Base-by-base conservation (phyloP, 2,329 filamentous ascomycete genomes). In the Calonectria fujianensis region DNA sequence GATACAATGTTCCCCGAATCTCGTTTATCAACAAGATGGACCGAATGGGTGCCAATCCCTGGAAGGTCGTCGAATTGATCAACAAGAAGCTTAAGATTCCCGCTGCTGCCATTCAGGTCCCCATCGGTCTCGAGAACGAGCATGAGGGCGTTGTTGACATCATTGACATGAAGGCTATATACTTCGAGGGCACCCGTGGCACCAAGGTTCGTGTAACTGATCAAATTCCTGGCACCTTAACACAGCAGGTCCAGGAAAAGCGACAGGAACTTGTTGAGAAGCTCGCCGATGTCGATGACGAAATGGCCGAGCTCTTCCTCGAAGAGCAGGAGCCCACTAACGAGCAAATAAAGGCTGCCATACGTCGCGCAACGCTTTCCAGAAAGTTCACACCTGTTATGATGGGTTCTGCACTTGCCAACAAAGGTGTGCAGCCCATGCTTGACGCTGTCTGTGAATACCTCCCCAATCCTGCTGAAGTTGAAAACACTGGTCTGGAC, bases 1-100 rank as follows among this genome's bases (percentile, higher is more conserved):
- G 97, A 80, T 99, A 99, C 90, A 96, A 98, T 83, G 93, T 99
- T 76, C 97, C 97, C 75, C 92, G 97, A 81, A 93, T 99, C 85
- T 98, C 95, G 70, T 99, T 99, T 83, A 93, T 99, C 84, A 99
- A 99, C 89, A 99, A 99, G 90, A 98, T 99, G 96, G 97, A 99
- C 84, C 94, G 97, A 78, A 98, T 98, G 94, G 97, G 97, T 74
- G 95, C 97, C 78, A 98, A 99, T 84, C 97, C 97, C 11, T 99
- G 96, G 92, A 98, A 98, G 87, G 96, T 96, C 11, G 93, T 99
- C 72, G 96, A 99, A 51, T 96, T 98, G 87, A 98, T 99, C 89
- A 98, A 98, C 88, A 91, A 93, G 82, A 99, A 99, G 88, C 91
- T 99, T 76, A 96, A 96, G 87, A 94, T 98, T 69, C 93, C 95